These are phyloP conservation scores for apple (Malus domestica) DNA, from an alignment of 306 rosid species.

Conservation along the genomic window ASM211411v1 NC_041789.1:22830501-22831000, in stretches of 20 bases:
- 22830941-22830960: neutral
- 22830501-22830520: too few relatives aligned
- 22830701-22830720: neutral
- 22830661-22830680: neutral
- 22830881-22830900: neutral
- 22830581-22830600: too few relatives aligned
- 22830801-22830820: neutral
- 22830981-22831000: neutral
- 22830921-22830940: neutral
- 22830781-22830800: neutral
- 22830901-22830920: neutral
- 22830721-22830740: neutral
- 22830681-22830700: neutral
- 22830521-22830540: too few relatives aligned
- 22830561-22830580: too few relatives aligned
- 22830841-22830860: neutral
- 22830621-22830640: too few relatives aligned
- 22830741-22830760: too few relatives aligned
- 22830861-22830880: neutral
- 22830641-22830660: too few relatives aligned
- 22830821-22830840: neutral
- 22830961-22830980: neutral
- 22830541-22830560: too few relatives aligned
- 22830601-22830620: too few relatives aligned
- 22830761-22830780: neutral